Evolutionary conservation across 495 filamentous ascomycete genomes (phyloP).

Genomic region (Penicillium pancosmium): DNA sequence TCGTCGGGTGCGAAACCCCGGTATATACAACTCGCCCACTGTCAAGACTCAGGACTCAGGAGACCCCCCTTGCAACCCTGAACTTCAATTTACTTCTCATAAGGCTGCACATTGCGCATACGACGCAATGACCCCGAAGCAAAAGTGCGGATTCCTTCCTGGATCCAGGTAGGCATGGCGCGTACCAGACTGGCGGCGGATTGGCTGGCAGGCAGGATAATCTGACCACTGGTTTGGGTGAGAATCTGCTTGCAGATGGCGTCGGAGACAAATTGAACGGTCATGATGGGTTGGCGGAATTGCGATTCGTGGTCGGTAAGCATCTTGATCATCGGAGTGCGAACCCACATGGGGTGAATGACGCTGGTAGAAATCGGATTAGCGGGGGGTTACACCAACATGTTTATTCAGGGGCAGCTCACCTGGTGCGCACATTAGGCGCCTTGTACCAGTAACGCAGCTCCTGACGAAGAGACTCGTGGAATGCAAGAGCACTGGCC

Average conservation of each 20-base stretch:
- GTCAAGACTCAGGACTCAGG: no score
- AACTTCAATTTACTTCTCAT: not conserved
- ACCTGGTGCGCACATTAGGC: conserved; percentile 48
- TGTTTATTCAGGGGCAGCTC: conserved; percentile 10
- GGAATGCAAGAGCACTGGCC: conserved; percentile 57
- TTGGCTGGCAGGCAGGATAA: conserved; percentile 35
- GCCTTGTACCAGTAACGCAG: conserved; percentile 46
- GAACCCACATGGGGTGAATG: conserved; percentile 50
- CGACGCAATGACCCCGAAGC: conserved; percentile 25
- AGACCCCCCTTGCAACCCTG: no score
- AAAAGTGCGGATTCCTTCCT: conserved; percentile 37
- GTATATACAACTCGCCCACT: not conserved
- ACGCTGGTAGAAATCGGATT: conserved; percentile 25
- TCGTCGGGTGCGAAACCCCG: not conserved
- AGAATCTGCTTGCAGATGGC: conserved; percentile 49
- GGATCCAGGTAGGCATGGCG: conserved; percentile 44
- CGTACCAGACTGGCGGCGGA: conserved; percentile 34
- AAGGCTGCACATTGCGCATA: conserved; percentile 20
- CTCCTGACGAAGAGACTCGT: conserved; percentile 53
- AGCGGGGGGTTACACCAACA: no score
- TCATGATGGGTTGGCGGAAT: conserved; percentile 43
- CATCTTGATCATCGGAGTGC: conserved; percentile 47
- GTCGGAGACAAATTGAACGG: conserved; percentile 37
- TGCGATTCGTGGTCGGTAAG: conserved; percentile 39
- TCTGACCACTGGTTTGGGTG: conserved; percentile 44